phyloP scores from a whole-genome alignment of 2,329 filamentous ascomycete species.

The Raffaelea albimanens region DNA sequence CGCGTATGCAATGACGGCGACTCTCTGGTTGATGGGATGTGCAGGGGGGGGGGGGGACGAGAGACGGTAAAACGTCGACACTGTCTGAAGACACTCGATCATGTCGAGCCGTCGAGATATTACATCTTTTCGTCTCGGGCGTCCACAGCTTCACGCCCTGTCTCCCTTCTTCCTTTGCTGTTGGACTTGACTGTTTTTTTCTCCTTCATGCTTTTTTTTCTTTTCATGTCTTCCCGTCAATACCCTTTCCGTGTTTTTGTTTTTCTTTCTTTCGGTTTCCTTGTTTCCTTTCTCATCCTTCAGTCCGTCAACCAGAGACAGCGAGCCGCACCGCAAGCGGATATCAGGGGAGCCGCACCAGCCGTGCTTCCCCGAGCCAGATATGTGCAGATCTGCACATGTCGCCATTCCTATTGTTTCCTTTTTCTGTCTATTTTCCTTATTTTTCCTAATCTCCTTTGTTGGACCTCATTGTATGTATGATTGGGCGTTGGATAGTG shows the following conservation, averaged over 20 bases:
- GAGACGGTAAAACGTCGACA: too few relatives aligned
- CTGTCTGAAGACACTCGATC: not conserved
- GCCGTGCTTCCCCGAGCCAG: too few relatives aligned
- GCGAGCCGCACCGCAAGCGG: not conserved
- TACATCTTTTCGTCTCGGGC: not conserved
- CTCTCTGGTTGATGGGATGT: constrained; percentile 10
- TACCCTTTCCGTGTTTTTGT: not conserved
- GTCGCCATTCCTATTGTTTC: not conserved
- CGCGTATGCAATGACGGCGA: constrained; percentile 13
- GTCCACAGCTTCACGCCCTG: not conserved
- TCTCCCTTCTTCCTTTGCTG: not conserved
- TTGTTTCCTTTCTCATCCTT: not conserved
- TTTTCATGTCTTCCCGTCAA: too few relatives aligned
- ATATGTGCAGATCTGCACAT: not conserved
- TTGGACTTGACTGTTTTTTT: not conserved
- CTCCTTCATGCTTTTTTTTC: not conserved
- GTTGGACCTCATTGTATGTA: too few relatives aligned
- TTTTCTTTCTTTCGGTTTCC: not conserved
- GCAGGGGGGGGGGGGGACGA: not conserved
- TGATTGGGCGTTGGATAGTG: too few relatives aligned
- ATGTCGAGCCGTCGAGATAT: too few relatives aligned
- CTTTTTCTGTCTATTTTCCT: too few relatives aligned
- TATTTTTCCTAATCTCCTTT: not conserved
- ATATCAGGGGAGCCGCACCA: not conserved
- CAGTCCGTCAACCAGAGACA: not conserved